Evolutionary conservation across 2,329 filamentous ascomycete genomes (phyloP).

Genomic region (Knoxdaviesia capensis): DNA sequence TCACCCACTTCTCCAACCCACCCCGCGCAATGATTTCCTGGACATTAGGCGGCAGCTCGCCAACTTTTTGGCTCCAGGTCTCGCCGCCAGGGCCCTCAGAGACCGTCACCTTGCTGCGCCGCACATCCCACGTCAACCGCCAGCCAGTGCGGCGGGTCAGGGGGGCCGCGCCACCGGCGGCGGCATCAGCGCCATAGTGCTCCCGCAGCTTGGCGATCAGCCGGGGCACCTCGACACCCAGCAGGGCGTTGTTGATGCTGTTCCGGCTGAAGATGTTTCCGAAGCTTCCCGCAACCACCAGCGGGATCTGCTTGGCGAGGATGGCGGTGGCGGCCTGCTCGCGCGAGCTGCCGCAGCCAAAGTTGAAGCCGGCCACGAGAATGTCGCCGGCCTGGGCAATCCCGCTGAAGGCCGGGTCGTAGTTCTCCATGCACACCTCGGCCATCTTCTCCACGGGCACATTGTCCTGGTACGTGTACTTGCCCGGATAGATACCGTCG

Average conservation of each 20-base stretch:
- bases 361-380: conserved; percentile 72
- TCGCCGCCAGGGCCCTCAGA: conserved; percentile 46
- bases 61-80: conserved; percentile 63
- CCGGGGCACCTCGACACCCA: conserved; percentile 49
- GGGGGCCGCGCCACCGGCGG: conserved; percentile 25
- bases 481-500: conserved; percentile 77
- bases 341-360: conserved; percentile 62
- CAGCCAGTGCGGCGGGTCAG: conserved; percentile 61
- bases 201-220: conserved; percentile 46
- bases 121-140: conserved; percentile 67
- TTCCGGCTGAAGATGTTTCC: conserved; percentile 68
- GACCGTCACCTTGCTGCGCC: conserved; percentile 47
- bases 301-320: conserved; percentile 57
- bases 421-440: conserved; percentile 83
- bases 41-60: conserved; percentile 66
- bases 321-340: conserved; percentile 84
- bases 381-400: conserved; percentile 54
- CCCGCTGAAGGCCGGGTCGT: conserved; percentile 50
- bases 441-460: conserved; percentile 65
- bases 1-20: conserved; percentile 69
- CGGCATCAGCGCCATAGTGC: conserved; percentile 13
- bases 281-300: conserved; percentile 66
- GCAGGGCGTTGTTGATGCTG: conserved; percentile 60
- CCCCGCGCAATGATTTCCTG: conserved; percentile 67
- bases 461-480: conserved; percentile 80